Evolutionary conservation across 768 basidiomycete species (phyloP).

Genomic region (Tricholoma matsutake): DNA sequence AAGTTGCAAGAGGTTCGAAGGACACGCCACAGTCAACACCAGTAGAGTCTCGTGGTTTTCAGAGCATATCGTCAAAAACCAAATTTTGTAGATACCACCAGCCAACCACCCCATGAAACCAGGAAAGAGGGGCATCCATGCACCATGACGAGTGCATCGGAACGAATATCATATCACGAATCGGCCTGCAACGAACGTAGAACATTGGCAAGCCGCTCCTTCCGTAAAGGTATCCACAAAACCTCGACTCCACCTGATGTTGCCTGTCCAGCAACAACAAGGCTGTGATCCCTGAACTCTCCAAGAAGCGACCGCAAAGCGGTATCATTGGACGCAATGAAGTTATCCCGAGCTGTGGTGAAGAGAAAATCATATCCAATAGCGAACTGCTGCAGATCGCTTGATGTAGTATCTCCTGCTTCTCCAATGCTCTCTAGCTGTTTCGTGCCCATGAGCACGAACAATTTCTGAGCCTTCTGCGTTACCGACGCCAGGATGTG

Average conservation of each 20-base stretch:
- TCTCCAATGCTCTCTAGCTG: slow-evolving; percentile 65
- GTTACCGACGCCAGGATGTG: slow-evolving; percentile 88
- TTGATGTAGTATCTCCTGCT: slow-evolving; percentile 20
- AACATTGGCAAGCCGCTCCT: slow-evolving; percentile 61
- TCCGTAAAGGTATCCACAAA: slow-evolving; percentile 85
- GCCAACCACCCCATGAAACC: too few species aligned
- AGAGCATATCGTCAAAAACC: too few species aligned
- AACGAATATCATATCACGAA: background rate
- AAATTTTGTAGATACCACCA: too few species aligned
- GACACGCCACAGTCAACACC: too few species aligned
- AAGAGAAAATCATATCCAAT: slow-evolving; percentile 69
- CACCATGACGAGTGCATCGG: background rate
- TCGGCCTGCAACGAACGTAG: slow-evolving; percentile 25
- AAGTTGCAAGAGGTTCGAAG: too few species aligned
- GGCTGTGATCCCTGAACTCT: slow-evolving; percentile 88
- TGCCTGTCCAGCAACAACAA: slow-evolving; percentile 59
- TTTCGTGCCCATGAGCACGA: slow-evolving; percentile 61
- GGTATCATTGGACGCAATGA: slow-evolving; percentile 87
- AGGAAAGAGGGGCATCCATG: background rate
- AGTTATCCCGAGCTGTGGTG: slow-evolving; percentile 71
- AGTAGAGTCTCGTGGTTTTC: too few species aligned
- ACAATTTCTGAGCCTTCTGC: slow-evolving; percentile 81
- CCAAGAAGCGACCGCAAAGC: slow-evolving; percentile 77
- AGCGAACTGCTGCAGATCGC: slow-evolving; percentile 52
- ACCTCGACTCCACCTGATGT: slow-evolving; percentile 51